Conservation (phyloP, 2,329 filamentous ascomycete species). For the Cladosporium sp. region DNA sequence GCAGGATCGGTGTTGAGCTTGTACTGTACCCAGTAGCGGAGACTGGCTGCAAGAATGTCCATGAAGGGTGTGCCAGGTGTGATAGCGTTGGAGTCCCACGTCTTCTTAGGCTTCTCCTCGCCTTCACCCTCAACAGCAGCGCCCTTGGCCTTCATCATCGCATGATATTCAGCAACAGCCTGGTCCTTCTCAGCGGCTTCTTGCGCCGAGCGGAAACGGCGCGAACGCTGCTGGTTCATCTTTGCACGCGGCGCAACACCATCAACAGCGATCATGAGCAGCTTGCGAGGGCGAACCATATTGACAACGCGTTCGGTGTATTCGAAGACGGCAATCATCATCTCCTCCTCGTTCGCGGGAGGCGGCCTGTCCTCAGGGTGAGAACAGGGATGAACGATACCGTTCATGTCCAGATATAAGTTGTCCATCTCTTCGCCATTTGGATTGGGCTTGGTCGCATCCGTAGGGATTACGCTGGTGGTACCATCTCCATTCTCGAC, state of each 20-base stretch:
- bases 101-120: slow-evolving; percentile 69
- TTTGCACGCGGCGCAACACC: slow-evolving; percentile 96
- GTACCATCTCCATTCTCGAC: slow-evolving; percentile 80
- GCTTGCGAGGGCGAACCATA: slow-evolving; percentile 93
- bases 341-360: slow-evolving; percentile 92
- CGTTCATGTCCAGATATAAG: slow-evolving; percentile 98
- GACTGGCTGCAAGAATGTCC: slow-evolving; percentile 84
- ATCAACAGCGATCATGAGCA: slow-evolving; percentile 97
- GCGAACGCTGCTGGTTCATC: slow-evolving; percentile 98
- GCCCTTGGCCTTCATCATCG: slow-evolving; percentile 70
- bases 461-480: slow-evolving; percentile 72
- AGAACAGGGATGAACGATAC: slow-evolving; percentile 97
- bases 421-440: slow-evolving; percentile 99
- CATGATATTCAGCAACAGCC: slow-evolving; percentile 82
- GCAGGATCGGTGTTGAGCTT: slow-evolving; percentile 95
- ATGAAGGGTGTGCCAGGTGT: slow-evolving; percentile 98
- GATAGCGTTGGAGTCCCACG: slow-evolving; percentile 85
- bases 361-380: slow-evolving; percentile 92
- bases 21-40: slow-evolving; percentile 96
- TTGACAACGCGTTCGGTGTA: slow-evolving; percentile 99
- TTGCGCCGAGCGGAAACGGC: slow-evolving; percentile 89
- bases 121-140: slow-evolving; percentile 31
- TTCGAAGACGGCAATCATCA: slow-evolving; percentile 98
- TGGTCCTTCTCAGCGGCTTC: slow-evolving; percentile 92
- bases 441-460: slow-evolving; percentile 79